These are phyloP conservation scores for Postia placenta DNA, from an alignment of 768 basidiomycete genomes.

Conservation along the genomic window DNA sequence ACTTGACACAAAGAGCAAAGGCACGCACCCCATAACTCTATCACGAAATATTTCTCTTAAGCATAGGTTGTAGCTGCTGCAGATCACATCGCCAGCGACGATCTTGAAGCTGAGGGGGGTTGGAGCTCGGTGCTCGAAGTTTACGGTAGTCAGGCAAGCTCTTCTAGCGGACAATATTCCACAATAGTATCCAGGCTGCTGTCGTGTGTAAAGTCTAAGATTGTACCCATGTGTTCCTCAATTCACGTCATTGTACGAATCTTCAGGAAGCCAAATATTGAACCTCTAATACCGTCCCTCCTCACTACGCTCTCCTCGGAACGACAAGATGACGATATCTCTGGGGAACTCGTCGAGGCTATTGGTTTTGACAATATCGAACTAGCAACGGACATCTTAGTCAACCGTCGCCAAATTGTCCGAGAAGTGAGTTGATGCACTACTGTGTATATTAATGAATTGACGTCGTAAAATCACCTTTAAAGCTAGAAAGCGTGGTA, in stretches of 20 bases:
- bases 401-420: slow-evolving; percentile 42
- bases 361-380: slow-evolving; percentile 84
- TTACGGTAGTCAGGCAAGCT: background rate
- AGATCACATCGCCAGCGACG: background rate
- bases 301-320: slow-evolving; percentile 40
- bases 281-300: slow-evolving; percentile 21
- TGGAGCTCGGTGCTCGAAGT: slow-evolving; percentile 20
- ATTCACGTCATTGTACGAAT: background rate
- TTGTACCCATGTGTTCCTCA: slow-evolving; percentile 1
- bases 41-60: too few species aligned
- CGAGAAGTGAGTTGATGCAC: slow-evolving; percentile 38
- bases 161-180: background rate
- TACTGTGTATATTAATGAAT: too few species aligned
- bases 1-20: too few species aligned
- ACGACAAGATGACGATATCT: slow-evolving; percentile 62
- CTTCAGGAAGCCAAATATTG: slow-evolving; percentile 22
- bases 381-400: slow-evolving; percentile 64
- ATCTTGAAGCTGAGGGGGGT: slow-evolving; percentile 5
- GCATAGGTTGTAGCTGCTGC: slow-evolving; percentile 2
- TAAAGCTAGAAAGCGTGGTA: too few species aligned
- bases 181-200: slow-evolving; percentile 11
- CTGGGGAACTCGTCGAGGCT: slow-evolving; percentile 70
- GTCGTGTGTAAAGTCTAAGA: slow-evolving; percentile 12
- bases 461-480: too few species aligned
- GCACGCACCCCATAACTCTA: too few species aligned